phyloP scores from a whole-genome alignment of 2,329 filamentous ascomycete species.

The Neoascochyta sp. region DNA sequence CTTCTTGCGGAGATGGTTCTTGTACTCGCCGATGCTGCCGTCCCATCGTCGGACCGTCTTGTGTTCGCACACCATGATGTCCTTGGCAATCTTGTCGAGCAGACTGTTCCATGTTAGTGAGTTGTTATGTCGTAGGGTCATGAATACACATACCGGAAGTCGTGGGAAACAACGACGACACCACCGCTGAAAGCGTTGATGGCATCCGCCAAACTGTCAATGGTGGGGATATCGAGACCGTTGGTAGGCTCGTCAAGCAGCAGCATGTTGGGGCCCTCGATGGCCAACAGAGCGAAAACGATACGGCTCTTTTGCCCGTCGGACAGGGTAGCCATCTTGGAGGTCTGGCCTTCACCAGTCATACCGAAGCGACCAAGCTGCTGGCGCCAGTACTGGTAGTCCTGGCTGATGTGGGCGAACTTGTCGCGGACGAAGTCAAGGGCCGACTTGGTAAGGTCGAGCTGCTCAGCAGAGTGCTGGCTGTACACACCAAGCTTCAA shows the following conservation, averaged over 20 bases:
- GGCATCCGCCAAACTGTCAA: slow-evolving; percentile 93
- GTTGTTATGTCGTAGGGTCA: neutral
- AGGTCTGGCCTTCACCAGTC: slow-evolving; percentile 88
- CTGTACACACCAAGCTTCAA: slow-evolving; percentile 98
- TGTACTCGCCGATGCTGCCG: slow-evolving; percentile 88
- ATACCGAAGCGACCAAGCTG: slow-evolving; percentile 94
- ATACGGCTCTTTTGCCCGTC: slow-evolving; percentile 98
- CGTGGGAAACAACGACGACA: slow-evolving; percentile 97
- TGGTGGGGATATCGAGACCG: slow-evolving; percentile 97
- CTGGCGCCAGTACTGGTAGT: slow-evolving; percentile 99
- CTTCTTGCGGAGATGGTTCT: slow-evolving; percentile 98
- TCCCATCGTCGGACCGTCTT: slow-evolving; percentile 89
- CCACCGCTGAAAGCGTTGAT: slow-evolving; percentile 95
- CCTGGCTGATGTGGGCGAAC: slow-evolving; percentile 82
- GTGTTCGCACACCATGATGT: slow-evolving; percentile 99
- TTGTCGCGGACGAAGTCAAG: slow-evolving; percentile 98
- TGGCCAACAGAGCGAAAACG: slow-evolving; percentile 92
- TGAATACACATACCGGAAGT: slow-evolving; percentile 75
- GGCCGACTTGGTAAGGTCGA: slow-evolving; percentile 95
- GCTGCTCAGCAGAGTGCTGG: slow-evolving; percentile 97
- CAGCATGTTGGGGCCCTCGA: slow-evolving; percentile 96
- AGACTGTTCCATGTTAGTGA: slow-evolving; percentile 59
- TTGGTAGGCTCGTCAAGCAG: slow-evolving; percentile 98
- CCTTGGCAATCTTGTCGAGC: slow-evolving; percentile 98
- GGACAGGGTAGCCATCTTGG: slow-evolving; percentile 94